phyloP scores from a whole-genome alignment of 2,329 filamentous ascomycete species.

The Chalaropsis ovoidea region DNA sequence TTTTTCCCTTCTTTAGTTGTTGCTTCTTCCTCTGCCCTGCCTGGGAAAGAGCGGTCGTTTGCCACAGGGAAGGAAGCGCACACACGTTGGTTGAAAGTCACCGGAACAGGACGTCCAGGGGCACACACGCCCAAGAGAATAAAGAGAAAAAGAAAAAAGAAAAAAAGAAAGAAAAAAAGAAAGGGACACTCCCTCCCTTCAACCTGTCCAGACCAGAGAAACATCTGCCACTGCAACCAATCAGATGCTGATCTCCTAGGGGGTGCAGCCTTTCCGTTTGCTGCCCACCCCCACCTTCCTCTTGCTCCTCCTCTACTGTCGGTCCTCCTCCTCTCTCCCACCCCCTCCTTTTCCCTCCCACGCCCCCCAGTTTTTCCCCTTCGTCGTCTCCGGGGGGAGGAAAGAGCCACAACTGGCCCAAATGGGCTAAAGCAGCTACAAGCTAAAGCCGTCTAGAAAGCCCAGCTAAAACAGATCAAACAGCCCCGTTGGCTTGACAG shows the following conservation, averaged over 20 bases:
- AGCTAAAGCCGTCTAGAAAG: constrained; percentile 1
- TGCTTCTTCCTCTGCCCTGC: background rate
- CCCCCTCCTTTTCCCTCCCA: background rate
- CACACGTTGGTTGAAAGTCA: background rate
- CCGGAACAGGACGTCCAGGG: constrained; percentile 5
- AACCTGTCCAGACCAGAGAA: background rate
- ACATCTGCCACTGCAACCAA: background rate
- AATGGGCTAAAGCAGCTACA: constrained; percentile 1
- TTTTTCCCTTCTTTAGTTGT: constrained; percentile 16
- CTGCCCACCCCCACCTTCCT: background rate
- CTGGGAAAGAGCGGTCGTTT: background rate
- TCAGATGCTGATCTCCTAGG: background rate
- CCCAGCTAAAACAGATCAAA: constrained; percentile 7
- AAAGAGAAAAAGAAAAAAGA: background rate
- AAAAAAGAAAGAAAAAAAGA: constrained; percentile 2
- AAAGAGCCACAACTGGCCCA: constrained; percentile 2
- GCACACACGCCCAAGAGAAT: background rate
- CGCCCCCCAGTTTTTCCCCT: background rate
- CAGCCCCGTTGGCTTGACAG: background rate
- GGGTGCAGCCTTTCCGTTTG: background rate
- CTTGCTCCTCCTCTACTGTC: background rate
- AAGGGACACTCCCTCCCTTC: background rate
- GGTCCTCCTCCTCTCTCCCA: background rate
- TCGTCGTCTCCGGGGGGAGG: background rate
- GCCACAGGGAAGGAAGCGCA: background rate